phyloP scores from a whole-genome alignment of 352 stramenopile genomes.

The Globisporangium parvum region DNA sequence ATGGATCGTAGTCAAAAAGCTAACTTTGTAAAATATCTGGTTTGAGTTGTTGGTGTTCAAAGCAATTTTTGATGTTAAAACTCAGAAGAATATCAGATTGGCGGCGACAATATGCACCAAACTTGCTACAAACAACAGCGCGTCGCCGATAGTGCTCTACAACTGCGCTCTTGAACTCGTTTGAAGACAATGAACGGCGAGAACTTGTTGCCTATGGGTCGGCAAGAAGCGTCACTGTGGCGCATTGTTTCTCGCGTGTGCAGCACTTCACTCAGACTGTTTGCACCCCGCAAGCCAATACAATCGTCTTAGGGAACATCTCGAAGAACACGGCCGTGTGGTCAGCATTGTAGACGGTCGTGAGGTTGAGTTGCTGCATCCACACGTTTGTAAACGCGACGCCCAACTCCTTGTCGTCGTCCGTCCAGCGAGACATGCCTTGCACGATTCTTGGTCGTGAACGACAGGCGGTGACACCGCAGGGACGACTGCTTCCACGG shows the following conservation, averaged over 20 bases:
- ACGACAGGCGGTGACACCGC: slow-evolving; percentile 12
- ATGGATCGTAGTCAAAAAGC: too few relatives aligned
- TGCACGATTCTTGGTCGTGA: slow-evolving; percentile 9
- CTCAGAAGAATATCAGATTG: too few relatives aligned
- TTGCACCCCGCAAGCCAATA: too few relatives aligned
- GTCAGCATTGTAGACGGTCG: slow-evolving; percentile 23
- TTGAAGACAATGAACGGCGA: not conserved
- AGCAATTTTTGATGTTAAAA: too few relatives aligned
- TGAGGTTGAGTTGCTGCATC: slow-evolving; percentile 11
- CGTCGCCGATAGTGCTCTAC: too few relatives aligned
- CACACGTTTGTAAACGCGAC: not conserved
- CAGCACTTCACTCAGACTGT: not conserved
- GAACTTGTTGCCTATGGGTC: slow-evolving; percentile 1
- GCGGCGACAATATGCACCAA: too few relatives aligned
- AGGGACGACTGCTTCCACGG: slow-evolving; percentile 11
- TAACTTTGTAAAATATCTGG: too few relatives aligned
- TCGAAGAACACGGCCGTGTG: slow-evolving; percentile 25
- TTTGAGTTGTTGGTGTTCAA: too few relatives aligned
- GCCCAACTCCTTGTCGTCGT: slow-evolving; percentile 1
- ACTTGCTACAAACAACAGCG: too few relatives aligned
- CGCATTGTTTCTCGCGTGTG: not conserved
- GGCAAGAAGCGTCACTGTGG: not conserved
- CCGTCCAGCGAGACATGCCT: slow-evolving; percentile 8
- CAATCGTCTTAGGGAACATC: slow-evolving; percentile 24
- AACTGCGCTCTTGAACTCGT: too few relatives aligned